Evolutionary conservation across 176 grass and related monocot genomes (phyloP).

Genomic region (Luzula sylvatica): DNA sequence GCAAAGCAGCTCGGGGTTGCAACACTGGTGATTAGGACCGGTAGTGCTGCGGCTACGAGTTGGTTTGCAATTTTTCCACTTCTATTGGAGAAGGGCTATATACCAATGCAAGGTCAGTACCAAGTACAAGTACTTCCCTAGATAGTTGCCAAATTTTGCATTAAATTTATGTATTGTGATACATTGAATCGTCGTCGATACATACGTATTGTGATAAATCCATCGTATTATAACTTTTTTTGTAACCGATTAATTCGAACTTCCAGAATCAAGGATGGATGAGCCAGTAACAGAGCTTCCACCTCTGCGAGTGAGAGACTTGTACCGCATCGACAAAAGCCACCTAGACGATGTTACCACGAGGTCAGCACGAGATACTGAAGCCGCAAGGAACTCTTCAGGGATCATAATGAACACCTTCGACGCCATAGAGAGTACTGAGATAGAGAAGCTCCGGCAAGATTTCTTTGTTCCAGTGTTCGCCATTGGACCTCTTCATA

Average conservation of each 20-base stretch:
- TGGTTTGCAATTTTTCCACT: slow-evolving; percentile 1
- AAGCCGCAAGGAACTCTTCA: slow-evolving; percentile 6
- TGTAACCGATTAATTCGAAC: neutral
- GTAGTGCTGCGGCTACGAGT: slow-evolving; percentile 12
- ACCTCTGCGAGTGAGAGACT: slow-evolving; percentile 20
- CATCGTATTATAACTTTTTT: neutral
- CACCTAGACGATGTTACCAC: neutral
- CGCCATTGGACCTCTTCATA: slow-evolving; percentile 26
- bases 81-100: slow-evolving; percentile 14
- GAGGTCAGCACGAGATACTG: neutral
- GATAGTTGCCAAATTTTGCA: too few species aligned
- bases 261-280: slow-evolving; percentile 11
- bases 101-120: slow-evolving; percentile 10
- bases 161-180: too few species aligned
- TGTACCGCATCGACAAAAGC: neutral
- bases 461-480: slow-evolving; percentile 7
- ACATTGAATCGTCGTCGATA: neutral
- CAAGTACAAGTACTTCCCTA: neutral
- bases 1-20: slow-evolving; percentile 25
- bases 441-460: slow-evolving; percentile 6
- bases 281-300: slow-evolving; percentile 20
- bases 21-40: slow-evolving; percentile 16
- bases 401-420: slow-evolving; percentile 26
- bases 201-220: neutral
- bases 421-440: slow-evolving; percentile 9